A percentile compares a stretch with the other conserved stretches of the same genome.
phyloP scores from a whole-genome alignment of 2,329 filamentous ascomycete species.

The Exserohilum turcica region DNA sequence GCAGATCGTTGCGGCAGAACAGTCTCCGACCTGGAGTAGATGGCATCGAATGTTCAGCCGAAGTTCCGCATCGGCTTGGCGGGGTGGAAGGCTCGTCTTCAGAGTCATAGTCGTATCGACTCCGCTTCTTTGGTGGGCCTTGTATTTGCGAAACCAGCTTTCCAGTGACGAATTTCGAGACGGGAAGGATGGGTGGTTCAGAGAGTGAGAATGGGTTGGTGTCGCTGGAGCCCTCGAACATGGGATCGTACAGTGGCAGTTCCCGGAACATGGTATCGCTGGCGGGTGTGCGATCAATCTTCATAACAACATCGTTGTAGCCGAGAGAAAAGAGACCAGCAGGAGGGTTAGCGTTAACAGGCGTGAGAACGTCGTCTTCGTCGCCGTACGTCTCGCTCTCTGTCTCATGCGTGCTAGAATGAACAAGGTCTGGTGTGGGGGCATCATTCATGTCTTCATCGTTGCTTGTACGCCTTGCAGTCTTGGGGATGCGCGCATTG shows the following conservation, averaged over 20 bases:
- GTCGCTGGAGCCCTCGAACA: constrained; percentile 40
- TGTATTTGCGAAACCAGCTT: constrained; percentile 72
- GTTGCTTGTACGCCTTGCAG: constrained; percentile 14
- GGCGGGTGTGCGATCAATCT: constrained; percentile 72
- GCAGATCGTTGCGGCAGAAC: constrained; percentile 57
- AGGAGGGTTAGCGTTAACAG: constrained; percentile 60
- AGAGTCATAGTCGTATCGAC: constrained; percentile 79
- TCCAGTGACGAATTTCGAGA: constrained; percentile 85
- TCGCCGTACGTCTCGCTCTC: constrained; percentile 47
- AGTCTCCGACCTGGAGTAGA: constrained; percentile 47
- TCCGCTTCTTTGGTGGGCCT: constrained; percentile 73
- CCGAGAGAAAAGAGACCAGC: constrained; percentile 83
- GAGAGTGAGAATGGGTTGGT: constrained; percentile 40
- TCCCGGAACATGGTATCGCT: constrained; percentile 79
- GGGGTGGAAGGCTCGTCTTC: constrained; percentile 62
- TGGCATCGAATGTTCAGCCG: constrained; percentile 52
- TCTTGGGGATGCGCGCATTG: constrained; percentile 51
- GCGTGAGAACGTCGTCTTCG: constrained; percentile 50
- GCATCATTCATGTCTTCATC: constrained; percentile 46
- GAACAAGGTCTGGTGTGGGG: constrained; percentile 48
- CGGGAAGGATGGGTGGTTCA: constrained; percentile 68
- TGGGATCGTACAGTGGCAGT: constrained; percentile 73
- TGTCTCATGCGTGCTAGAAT: constrained; percentile 45
- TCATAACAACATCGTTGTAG: constrained; percentile 80
- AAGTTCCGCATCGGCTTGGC: constrained; percentile 45